Evolutionary conservation across 2,329 filamentous ascomycete species (phyloP), one percentile per base, ranked within the genome.

Genomic region (Fusarium verrucosum): DNA sequence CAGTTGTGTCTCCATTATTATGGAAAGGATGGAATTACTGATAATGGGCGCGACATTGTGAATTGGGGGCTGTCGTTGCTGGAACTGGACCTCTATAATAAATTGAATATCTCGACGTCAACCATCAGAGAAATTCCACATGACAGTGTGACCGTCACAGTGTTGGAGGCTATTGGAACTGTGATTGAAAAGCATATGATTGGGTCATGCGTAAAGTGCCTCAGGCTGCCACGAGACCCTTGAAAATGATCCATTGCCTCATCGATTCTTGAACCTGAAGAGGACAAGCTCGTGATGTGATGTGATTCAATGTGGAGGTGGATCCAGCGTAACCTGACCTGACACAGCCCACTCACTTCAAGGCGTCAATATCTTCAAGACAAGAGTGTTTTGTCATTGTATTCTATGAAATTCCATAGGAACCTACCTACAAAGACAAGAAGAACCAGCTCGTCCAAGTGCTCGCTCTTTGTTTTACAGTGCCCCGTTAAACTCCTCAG

Each of bases 11-110:
- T 13, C 10, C 4, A 0, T 3, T 17, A 13, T 46, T n/a, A 9
- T 8, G 8, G 45, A 49, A 43, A 30, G 50, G 37, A 40, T 46
- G 30, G 2, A 11, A 68, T 54, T 67, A 76, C 75, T 40, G 75
- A 75, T 65, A 73, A 52, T 56, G 73, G 69, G 55, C 74, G 74
- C 45, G 74, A 76, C 75, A 78, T 77, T 57, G 57, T 67, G 69
- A 64, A 69, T 58, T 62, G 66, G 50, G 38, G 20, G 23, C 23
- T 37, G 47, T 55, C 33, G 47, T 59, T 50, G 56, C 37, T 47
- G 20, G 50, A 28, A 38, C 51, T 41, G 30, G 10, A 33, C 50
- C 44, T 44, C 40, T 50, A 47, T 38, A n/a, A n/a, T 10, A 26
- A 6, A 22, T 33, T 37, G 35, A 44, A 62, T 53, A 64, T 57